phyloP scores from a whole-genome alignment of 371 early-diverging fungal genomes.

The Mortierella sp. region DNA sequence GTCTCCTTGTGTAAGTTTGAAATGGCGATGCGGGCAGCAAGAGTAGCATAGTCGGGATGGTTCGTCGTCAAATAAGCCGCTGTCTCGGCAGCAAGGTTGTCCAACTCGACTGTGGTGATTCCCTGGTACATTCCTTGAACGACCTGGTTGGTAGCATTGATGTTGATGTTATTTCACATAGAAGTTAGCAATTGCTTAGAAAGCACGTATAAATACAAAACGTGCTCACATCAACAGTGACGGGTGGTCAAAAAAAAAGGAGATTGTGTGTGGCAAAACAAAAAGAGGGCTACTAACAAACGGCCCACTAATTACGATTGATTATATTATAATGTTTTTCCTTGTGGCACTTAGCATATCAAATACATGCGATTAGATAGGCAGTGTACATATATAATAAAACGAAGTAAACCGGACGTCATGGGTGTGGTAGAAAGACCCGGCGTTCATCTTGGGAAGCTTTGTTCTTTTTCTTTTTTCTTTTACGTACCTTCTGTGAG shows the following conservation, averaged over 20 bases:
- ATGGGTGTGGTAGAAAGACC: no score
- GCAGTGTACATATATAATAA: no score
- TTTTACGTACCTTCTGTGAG: slow-evolving; percentile 87
- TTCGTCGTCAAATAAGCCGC: slow-evolving; percentile 97
- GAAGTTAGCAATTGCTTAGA: background rate
- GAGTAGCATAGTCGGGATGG: slow-evolving; percentile 98
- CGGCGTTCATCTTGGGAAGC: background rate
- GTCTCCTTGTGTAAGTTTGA: slow-evolving; percentile 98
- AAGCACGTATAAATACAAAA: slow-evolving; percentile 1
- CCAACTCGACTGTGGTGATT: slow-evolving; percentile 97
- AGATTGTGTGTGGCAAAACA: no score
- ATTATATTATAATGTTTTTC: no score
- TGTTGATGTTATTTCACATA: background rate
- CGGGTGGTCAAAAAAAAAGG: slow-evolving; percentile 5
- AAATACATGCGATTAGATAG: no score
- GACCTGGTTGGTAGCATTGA: slow-evolving; percentile 68
- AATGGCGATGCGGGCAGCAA: slow-evolving; percentile 98
- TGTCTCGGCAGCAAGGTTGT: slow-evolving; percentile 98
- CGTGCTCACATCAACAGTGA: background rate
- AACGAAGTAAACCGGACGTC: no score
- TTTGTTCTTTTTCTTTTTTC: background rate
- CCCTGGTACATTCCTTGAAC: slow-evolving; percentile 97
- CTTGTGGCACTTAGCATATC: no score
- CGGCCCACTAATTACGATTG: no score
- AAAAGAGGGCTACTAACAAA: no score